Evolutionary conservation across 768 basidiomycete genomes (phyloP).

Genomic region (Melanogaster broomeanus): DNA sequence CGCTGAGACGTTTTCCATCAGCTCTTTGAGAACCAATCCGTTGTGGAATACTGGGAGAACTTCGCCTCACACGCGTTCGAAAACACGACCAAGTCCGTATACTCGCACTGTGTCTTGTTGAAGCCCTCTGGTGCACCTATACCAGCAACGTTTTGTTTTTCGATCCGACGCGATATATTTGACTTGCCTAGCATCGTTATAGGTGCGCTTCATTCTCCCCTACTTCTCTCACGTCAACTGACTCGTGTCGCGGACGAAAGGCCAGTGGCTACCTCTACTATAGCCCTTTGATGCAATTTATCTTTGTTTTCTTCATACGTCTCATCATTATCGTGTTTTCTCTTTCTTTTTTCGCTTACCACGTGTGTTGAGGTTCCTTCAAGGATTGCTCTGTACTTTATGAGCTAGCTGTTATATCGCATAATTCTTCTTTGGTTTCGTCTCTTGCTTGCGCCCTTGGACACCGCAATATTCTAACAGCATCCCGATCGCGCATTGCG

Average conservation of each 20-base stretch:
- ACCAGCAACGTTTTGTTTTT: constrained; percentile 94
- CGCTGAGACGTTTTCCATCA: constrained; percentile 30
- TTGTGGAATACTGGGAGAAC: constrained; percentile 95
- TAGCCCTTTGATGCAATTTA: constrained; percentile 32
- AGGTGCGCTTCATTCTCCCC: constrained; percentile 45
- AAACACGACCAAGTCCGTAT: constrained; percentile 94
- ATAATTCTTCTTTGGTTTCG: constrained; percentile 3
- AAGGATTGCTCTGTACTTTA: constrained; percentile 16
- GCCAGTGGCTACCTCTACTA: constrained; percentile 86
- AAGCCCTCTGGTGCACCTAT: constrained; percentile 84
- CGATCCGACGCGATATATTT: constrained; percentile 90
- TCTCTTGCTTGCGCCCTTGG: not conserved
- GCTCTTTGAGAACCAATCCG: constrained; percentile 95
- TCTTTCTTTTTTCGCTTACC: constrained; percentile 3
- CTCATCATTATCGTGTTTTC: not conserved
- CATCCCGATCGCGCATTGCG: not conserved
- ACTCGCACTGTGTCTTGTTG: constrained; percentile 87
- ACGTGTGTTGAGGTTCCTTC: constrained; percentile 12
- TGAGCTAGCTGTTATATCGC: constrained; percentile 9
- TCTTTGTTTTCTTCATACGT: not conserved
- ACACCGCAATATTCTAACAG: not conserved
- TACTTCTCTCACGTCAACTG: constrained; percentile 1
- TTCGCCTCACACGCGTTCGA: constrained; percentile 98
- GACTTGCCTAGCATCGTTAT: constrained; percentile 89
- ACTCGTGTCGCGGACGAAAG: constrained; percentile 36